Conservation (phyloP, 2,329 filamentous ascomycete species). For the Xylaria digitata region DNA sequence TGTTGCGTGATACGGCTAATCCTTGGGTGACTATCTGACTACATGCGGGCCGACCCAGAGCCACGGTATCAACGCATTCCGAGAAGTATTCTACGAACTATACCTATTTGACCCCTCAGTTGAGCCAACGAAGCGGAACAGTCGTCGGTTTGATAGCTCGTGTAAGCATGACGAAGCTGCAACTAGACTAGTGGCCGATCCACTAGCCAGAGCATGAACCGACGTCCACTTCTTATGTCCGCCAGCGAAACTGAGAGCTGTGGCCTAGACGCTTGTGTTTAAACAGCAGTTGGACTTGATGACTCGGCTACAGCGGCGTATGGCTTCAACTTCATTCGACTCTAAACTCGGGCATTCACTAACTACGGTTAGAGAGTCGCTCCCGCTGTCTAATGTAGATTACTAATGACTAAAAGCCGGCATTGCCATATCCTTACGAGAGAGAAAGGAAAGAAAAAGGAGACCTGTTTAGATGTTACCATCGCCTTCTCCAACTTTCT, state of each 20-base stretch:
- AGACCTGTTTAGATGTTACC: neutral
- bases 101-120: neutral
- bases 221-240: constrained; percentile 1
- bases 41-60: constrained; percentile 37
- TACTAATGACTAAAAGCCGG: neutral
- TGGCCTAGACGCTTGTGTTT: neutral
- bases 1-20: constrained; percentile 30
- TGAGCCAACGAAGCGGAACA: constrained; percentile 9
- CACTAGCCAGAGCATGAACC: constrained; percentile 17
- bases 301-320: neutral
- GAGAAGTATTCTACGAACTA: constrained; percentile 22
- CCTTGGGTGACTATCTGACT: constrained; percentile 29
- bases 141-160: constrained; percentile 19
- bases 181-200: constrained; percentile 31
- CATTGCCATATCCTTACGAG: neutral
- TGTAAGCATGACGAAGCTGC: constrained; percentile 27
- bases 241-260: neutral
- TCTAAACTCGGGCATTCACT: neutral
- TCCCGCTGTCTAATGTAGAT: neutral
- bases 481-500: constrained; percentile 7
- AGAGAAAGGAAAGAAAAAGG: neutral
- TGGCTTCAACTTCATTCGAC: neutral
- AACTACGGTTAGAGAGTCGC: neutral
- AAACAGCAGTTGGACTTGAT: neutral
- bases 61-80: constrained; percentile 32